A percentile compares a stretch with the other conserved stretches of the same genome.
Evolutionary conservation across 2,329 filamentous ascomycete species (phyloP).

Genomic region (Ophiostoma pallidulum): DNA sequence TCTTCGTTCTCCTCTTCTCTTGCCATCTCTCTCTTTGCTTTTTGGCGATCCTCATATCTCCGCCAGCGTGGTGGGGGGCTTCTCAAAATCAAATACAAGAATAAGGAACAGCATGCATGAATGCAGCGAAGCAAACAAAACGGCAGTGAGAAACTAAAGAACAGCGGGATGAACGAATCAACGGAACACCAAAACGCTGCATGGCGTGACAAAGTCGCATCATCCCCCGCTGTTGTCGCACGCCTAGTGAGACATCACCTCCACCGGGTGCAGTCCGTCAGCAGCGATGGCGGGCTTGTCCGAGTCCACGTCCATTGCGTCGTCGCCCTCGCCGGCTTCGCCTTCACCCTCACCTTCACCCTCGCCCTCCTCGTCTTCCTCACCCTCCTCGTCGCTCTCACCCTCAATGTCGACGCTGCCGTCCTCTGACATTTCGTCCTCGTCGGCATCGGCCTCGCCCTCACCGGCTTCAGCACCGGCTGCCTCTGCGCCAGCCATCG

Average conservation of each 20-base stretch:
- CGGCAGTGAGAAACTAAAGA: too few species aligned
- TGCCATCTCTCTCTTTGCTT: too few species aligned
- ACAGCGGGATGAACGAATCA: too few species aligned
- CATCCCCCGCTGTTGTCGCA: too few species aligned
- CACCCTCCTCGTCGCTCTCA: constrained; percentile 30
- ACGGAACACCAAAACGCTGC: too few species aligned
- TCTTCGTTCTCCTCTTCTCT: too few species aligned
- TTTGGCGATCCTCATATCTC: too few species aligned
- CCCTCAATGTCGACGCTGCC: constrained; percentile 31
- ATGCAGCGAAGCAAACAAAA: too few species aligned
- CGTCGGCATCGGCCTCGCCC: constrained; percentile 21
- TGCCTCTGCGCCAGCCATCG: constrained; percentile 26
- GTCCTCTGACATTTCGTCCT: constrained; percentile 30
- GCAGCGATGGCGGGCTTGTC: constrained; percentile 17
- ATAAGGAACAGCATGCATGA: too few species aligned
- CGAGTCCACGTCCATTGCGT: constrained; percentile 30
- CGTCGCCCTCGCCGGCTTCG: constrained; percentile 23
- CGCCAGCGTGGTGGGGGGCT: too few species aligned
- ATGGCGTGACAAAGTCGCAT: too few species aligned
- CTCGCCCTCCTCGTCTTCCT: constrained; percentile 26
- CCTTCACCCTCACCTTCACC: constrained; percentile 17
- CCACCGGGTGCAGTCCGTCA: constrained; percentile 18
- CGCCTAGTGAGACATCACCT: constrained; percentile 21
- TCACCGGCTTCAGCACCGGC: constrained; percentile 16
- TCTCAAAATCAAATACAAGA: too few species aligned